Percentiles rank a stretch among this genome's conserved stretches.
phyloP scores from a whole-genome alignment of 2,329 filamentous ascomycete species.

The Talaromyces rugulosus region DNA sequence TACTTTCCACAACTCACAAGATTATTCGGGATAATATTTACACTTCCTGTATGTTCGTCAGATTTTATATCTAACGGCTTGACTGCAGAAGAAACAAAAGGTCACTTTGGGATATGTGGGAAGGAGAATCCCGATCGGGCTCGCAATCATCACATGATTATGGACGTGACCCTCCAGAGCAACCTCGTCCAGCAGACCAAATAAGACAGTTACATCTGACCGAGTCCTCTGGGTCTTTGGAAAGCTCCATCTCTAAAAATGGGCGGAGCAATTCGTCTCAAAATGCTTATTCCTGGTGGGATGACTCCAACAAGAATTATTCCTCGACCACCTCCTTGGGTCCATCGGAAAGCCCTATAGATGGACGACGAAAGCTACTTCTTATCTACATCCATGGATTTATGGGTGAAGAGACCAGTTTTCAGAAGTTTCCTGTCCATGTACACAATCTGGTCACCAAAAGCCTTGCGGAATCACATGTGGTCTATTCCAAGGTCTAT shows the following conservation, averaged over 20 bases:
- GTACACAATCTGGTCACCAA: conserved; percentile 70
- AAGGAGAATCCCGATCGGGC: background rate
- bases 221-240: background rate
- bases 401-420: conserved; percentile 82
- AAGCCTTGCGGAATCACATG: conserved; percentile 66
- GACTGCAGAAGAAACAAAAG: background rate
- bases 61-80: background rate
- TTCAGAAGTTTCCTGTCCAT: conserved; percentile 82
- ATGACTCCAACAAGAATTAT: background rate
- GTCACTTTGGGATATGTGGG: background rate
- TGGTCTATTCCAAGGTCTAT: conserved; percentile 72
- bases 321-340: conserved; percentile 8
- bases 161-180: conserved; percentile 3
- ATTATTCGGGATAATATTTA: background rate
- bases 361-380: conserved; percentile 54
- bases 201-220: background rate
- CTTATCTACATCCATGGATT: conserved; percentile 87
- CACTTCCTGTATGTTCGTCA: background rate
- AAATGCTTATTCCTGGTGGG: conserved; percentile 8
- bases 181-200: background rate
- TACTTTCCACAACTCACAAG: background rate
- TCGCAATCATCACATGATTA: conserved; percentile 8
- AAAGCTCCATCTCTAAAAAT: conserved; percentile 12
- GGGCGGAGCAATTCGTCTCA: conserved; percentile 13
- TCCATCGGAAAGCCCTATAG: background rate